Evolutionary conservation across 345 rosid genomes (phyloP).

Genomic region (Citrus inodora): DNA sequence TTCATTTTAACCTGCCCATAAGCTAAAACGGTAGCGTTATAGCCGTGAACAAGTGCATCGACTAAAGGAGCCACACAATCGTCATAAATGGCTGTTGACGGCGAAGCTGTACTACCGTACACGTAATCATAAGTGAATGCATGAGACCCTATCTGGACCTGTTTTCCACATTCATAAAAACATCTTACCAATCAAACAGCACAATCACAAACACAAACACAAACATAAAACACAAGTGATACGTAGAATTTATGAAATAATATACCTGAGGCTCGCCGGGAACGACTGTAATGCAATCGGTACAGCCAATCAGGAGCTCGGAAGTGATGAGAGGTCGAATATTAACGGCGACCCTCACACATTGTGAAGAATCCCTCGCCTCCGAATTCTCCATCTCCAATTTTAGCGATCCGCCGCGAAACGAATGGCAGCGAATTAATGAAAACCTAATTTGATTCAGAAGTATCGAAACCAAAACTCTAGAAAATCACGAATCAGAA

Average conservation of each 20-base stretch:
- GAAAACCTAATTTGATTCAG: neutral
- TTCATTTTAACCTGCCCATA: slow-evolving; percentile 77
- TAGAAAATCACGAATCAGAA: neutral
- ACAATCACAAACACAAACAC: neutral
- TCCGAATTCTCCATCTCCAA: slow-evolving; percentile 53
- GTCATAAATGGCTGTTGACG: slow-evolving; percentile 45
- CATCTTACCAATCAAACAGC: neutral
- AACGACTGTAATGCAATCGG: slow-evolving; percentile 79
- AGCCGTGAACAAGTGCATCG: slow-evolving; percentile 81
- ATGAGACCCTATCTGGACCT: slow-evolving; percentile 93
- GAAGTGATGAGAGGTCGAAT: slow-evolving; percentile 82
- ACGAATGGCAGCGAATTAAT: neutral
- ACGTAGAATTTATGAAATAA: neutral
- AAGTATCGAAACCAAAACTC: neutral
- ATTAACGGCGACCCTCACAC: slow-evolving; percentile 87
- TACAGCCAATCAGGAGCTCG: slow-evolving; percentile 83
- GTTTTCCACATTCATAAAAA: neutral
- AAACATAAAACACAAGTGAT: neutral
- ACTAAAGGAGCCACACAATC: slow-evolving; percentile 86
- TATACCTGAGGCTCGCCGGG: slow-evolving; percentile 91
- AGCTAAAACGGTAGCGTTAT: slow-evolving; percentile 93
- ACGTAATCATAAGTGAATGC: slow-evolving; percentile 80
- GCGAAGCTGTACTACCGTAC: slow-evolving; percentile 51
- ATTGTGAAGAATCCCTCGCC: slow-evolving; percentile 43
- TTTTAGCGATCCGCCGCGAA: neutral